phyloP scores from a whole-genome alignment of 2,329 filamentous ascomycete genomes.

The Cercospora citrullina region DNA sequence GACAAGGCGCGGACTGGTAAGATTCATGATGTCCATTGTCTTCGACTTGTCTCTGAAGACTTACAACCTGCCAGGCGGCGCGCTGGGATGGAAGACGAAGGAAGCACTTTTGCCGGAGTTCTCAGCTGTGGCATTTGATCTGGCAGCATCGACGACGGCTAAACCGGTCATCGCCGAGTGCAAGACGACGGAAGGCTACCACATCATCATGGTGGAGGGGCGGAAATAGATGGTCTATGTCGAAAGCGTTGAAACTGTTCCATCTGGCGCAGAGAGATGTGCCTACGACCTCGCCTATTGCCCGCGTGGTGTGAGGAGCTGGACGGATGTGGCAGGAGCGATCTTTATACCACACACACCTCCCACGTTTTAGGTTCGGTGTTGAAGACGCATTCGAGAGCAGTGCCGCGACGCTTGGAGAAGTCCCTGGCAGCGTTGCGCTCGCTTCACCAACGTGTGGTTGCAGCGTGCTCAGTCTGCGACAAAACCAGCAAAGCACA shows the following conservation, averaged over 20 bases:
- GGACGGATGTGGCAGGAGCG: not conserved
- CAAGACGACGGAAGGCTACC: constrained; percentile 75
- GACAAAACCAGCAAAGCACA: not conserved
- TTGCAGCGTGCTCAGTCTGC: not conserved
- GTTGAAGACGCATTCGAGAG: not conserved
- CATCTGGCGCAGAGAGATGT: not conserved
- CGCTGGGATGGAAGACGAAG: constrained; percentile 67
- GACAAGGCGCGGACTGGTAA: constrained; percentile 68
- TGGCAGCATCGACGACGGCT: constrained; percentile 65
- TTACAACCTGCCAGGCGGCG: constrained; percentile 56
- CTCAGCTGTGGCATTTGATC: constrained; percentile 68
- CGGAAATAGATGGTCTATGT: constrained; percentile 50
- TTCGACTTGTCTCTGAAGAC: not conserved
- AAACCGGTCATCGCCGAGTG: constrained; percentile 68
- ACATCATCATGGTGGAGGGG: constrained; percentile 76
- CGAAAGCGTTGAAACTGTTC: not conserved
- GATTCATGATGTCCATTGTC: constrained; percentile 13
- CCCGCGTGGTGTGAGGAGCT: not conserved
- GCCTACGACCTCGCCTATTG: not conserved
- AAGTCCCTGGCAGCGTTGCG: not conserved
- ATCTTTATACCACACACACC: not conserved
- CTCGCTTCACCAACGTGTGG: not conserved
- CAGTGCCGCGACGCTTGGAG: not conserved
- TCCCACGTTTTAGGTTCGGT: not conserved
- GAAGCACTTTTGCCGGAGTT: constrained; percentile 68